phyloP scores from a whole-genome alignment of 768 basidiomycete species.

The Tylopilus subfusipes region DNA sequence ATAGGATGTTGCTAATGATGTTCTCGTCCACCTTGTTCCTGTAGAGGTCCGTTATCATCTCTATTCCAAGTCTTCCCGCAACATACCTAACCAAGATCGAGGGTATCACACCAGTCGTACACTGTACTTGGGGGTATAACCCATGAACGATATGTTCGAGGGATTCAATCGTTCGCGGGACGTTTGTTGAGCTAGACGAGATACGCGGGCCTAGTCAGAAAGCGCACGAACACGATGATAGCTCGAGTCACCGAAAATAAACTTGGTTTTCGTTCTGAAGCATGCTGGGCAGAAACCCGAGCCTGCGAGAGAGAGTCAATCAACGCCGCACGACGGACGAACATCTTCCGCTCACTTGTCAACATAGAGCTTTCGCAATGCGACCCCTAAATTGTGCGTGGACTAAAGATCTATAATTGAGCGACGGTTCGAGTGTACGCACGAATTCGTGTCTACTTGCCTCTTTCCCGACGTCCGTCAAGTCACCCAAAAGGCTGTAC shows the following conservation, averaged over 20 bases:
- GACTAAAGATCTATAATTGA: conserved; percentile 44
- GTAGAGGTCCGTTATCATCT: background rate
- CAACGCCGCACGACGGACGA: background rate
- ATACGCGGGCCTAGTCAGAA: background rate
- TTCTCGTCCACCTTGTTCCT: conserved; percentile 73
- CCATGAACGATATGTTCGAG: conserved; percentile 73
- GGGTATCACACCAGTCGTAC: conserved; percentile 43
- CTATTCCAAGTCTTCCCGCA: background rate
- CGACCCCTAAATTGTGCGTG: conserved; percentile 58
- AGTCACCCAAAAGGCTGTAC: conserved; percentile 56
- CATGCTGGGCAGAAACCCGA: conserved; percentile 59
- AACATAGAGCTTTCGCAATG: conserved; percentile 61
- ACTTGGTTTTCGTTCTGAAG: conserved; percentile 42
- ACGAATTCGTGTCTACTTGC: conserved; percentile 31
- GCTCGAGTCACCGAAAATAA: conserved; percentile 55
- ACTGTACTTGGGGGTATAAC: conserved; percentile 58
- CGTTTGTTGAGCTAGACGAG: conserved; percentile 59
- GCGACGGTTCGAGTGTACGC: background rate
- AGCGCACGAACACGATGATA: background rate
- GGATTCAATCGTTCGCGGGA: conserved; percentile 73
- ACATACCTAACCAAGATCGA: conserved; percentile 54
- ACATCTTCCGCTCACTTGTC: conserved; percentile 45
- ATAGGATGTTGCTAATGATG: conserved; percentile 62
- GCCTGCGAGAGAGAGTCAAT: conserved; percentile 35
- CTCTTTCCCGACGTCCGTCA: conserved; percentile 55